Evolutionary conservation across 2,329 filamentous ascomycete species (phyloP), one percentile per base, ranked within the genome.

Genomic region (Hypoxylon sp.): DNA sequence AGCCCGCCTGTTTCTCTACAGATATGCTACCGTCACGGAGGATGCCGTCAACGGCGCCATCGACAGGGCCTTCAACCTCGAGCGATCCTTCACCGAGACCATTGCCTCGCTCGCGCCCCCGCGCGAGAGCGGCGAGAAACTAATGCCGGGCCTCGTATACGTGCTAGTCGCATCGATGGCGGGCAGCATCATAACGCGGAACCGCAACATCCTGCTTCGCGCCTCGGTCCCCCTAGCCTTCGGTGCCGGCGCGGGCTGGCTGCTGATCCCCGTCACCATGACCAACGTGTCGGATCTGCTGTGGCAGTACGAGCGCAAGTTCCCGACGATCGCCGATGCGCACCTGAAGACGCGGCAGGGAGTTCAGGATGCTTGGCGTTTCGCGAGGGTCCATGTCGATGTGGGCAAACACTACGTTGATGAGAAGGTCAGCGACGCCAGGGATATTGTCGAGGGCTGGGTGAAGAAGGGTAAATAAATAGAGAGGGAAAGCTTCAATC

Each of bases 161-260:
- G 94, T 98, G 50, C 87, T 98, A 30, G 94, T 99, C 51, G 91
- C 94, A 45, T 90, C 93, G 75, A 98, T 99, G 94, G 93, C 96
- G 36, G 96, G 95, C 74, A 94, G 90, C 80, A 98, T 99, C 79
- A 84, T 98, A 60, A 89, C 93, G 60, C 90, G 95, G 70, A 97
- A 97, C 84, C 90, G 95, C 74, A 94, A 92, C 80, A 86, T 98
- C 69, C 79, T 97, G 69, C 83, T 99, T 59, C 90, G 96, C 73
- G 90, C 91, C 59, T 84, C 90, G 1, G 86, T 92, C 1, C 96
- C 96, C 10, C 81, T 95, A 53, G 90, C 90, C 19, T 89, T 98
- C 46, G 96, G 94, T 72, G 83, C 97, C 69, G 90, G 90, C 61
- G 92, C 94, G 62, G 94, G 93, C 65, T 96, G 94, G 89, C 85